Evolutionary conservation across 306 rosid genomes (phyloP), one percentile per base, ranked within the genome.

Genomic region (Dalbergia cultrata): DNA sequence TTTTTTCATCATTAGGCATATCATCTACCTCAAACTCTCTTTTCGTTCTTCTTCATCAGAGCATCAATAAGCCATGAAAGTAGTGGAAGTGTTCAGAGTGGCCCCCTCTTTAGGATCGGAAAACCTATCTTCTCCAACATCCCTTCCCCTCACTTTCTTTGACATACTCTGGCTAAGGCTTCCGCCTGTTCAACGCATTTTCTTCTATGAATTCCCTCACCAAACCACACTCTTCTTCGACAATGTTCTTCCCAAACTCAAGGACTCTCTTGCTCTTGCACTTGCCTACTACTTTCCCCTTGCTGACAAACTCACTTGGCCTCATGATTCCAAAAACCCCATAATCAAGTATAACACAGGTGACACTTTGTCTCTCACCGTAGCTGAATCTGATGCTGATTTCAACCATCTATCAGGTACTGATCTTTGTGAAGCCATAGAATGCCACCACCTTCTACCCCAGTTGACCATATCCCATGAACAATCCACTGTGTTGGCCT

Each of bases 331-430:
- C 21, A 39, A 62, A 43, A 77, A 73, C 7, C 87, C 86, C 18
- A 22, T 77, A 72, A 62, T 83, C 64, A 77, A 7, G 0, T 77
- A 13, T 58, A 17, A 11, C 5, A 0, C 16, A 0, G 72, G 85
- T 0, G 87, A 87, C 50, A 13, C 78, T 1, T 74, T 88, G 37
- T 66, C 82, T 6, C 67, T 90, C 7, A 74, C 79, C 0, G 18
- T 88, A 7, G 90, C 91, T 9, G 79, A 88, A 52, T 86, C 90
- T 10, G 50, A 77, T 5, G 75, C 80, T 2, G 79, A 83, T 70
- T 86, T 86, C 79, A n/a, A 75, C 58, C 61, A 37, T 17, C 80
- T 90, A 5, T 59, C 81, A 0, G 65, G 75, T 19, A 9, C 67
- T 1, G 13, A 57, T 26, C 60, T 69, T 6, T 16, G 9, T 58